Percentiles rank a stretch among this genome's conserved stretches.
These are phyloP conservation scores for Claviceps cyperi DNA, from an alignment of 2,329 filamentous ascomycete genomes.

Conservation along the genomic window DNA sequence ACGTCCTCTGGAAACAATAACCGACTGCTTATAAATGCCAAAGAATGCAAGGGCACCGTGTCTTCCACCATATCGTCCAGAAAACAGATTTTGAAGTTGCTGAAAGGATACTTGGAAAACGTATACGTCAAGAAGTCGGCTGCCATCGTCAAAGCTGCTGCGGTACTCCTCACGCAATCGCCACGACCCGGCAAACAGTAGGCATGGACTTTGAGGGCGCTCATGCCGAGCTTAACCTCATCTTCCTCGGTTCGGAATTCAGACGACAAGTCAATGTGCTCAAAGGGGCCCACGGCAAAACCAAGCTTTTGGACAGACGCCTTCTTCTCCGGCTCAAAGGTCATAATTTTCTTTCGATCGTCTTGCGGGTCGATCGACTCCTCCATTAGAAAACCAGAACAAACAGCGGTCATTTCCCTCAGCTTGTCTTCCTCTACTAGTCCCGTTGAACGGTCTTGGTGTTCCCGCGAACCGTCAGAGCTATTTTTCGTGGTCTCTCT, in stretches of 20 bases:
- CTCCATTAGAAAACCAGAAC: slow-evolving; percentile 77
- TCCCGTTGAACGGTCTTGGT: slow-evolving; percentile 25
- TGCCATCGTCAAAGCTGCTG: slow-evolving; percentile 67
- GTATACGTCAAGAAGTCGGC: slow-evolving; percentile 84
- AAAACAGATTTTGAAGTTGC: slow-evolving; percentile 86
- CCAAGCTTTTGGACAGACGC: slow-evolving; percentile 81
- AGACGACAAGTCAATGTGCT: slow-evolving; percentile 72
- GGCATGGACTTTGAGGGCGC: slow-evolving; percentile 75
- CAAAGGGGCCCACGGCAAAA: slow-evolving; percentile 88
- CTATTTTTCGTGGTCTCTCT: slow-evolving; percentile 17
- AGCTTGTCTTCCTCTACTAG: slow-evolving; percentile 68
- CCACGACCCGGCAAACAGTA: slow-evolving; percentile 78
- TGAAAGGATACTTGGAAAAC: slow-evolving; percentile 82
- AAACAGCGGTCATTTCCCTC: slow-evolving; percentile 78
- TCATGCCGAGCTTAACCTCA: slow-evolving; percentile 78
- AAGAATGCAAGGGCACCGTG: slow-evolving; percentile 61
- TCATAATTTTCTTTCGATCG: slow-evolving; percentile 71
- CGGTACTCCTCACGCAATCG: slow-evolving; percentile 76
- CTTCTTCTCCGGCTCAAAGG: slow-evolving; percentile 61
- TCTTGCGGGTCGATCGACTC: slow-evolving; percentile 67
- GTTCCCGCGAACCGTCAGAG: slow-evolving; percentile 23
- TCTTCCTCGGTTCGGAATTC: slow-evolving; percentile 83
- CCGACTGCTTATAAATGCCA: slow-evolving; percentile 77
- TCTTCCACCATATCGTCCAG: slow-evolving; percentile 76
- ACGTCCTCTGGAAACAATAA: slow-evolving; percentile 75